Conservation (phyloP, 2,329 filamentous ascomycete species). For the Stagonosporopsis rhizophila region DNA sequence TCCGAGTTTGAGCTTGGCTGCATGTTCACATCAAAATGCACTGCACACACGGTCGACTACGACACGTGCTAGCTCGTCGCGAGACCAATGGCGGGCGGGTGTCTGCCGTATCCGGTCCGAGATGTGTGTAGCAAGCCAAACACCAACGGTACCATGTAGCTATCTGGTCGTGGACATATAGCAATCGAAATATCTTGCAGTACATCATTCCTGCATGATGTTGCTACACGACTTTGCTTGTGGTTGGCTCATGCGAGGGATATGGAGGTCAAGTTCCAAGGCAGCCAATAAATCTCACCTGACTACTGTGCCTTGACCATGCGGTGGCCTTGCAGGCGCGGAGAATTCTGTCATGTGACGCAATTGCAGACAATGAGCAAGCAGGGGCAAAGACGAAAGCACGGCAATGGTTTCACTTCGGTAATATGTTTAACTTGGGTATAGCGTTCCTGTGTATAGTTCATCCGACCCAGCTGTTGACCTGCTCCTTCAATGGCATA, state of each 20-base stretch:
- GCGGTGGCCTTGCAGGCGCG: neutral
- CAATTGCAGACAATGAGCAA: neutral
- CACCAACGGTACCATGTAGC: neutral
- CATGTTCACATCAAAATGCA: neutral
- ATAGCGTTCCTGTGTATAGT: neutral
- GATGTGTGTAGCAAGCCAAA: neutral
- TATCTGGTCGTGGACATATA: neutral
- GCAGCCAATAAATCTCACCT: slow-evolving; percentile 9
- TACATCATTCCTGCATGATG: neutral
- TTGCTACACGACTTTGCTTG: neutral
- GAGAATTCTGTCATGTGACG: neutral
- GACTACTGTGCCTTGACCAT: slow-evolving; percentile 7
- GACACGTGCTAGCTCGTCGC: slow-evolving; percentile 5
- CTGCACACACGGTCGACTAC: neutral
- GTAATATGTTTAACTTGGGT: neutral
- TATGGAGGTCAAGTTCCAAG: neutral
- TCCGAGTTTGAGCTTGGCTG: neutral
- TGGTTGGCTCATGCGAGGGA: neutral
- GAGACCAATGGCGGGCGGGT: slow-evolving; percentile 3
- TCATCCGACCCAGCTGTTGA: slow-evolving; percentile 36
- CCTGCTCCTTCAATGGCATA: slow-evolving; percentile 29
- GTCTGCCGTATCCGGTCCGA: slow-evolving; percentile 1
- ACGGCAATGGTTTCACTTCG: neutral
- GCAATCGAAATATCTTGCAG: neutral
- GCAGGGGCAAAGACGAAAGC: neutral